These are phyloP conservation scores for Pseudonectria buxi DNA, from an alignment of 2,329 filamentous ascomycete species.

Conservation along the genomic window DNA sequence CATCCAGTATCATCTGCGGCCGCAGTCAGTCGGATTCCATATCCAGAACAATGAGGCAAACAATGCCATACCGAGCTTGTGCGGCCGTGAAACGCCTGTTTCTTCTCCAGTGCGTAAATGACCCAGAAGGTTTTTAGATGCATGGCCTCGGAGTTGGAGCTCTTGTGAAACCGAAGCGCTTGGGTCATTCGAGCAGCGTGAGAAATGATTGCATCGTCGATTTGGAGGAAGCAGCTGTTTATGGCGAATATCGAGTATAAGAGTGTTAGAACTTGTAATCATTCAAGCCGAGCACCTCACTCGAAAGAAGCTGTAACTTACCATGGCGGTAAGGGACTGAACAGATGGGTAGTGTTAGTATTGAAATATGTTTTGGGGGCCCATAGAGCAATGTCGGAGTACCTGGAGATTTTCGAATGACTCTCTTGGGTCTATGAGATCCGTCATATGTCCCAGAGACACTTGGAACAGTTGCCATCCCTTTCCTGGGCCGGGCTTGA, in stretches of 20 bases:
- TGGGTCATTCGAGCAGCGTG: constrained; percentile 30
- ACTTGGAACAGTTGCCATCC: constrained; percentile 16
- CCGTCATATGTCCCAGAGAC: constrained; percentile 11
- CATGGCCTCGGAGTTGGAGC: constrained; percentile 7
- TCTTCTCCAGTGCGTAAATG: constrained; percentile 34
- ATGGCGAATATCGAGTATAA: constrained; percentile 31
- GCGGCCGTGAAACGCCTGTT: too few relatives aligned
- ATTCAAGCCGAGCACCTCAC: too few relatives aligned
- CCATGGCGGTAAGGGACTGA: too few relatives aligned
- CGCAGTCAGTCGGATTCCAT: too few relatives aligned
- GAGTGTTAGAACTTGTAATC: too few relatives aligned
- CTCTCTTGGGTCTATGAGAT: constrained; percentile 11
- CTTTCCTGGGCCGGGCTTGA: constrained; percentile 8
- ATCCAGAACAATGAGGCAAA: too few relatives aligned
- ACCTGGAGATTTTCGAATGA: too few relatives aligned
- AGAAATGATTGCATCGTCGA: constrained; percentile 25
- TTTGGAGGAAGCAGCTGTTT: constrained; percentile 26
- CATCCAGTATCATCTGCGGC: constrained; percentile 29
- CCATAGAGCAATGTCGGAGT: too few relatives aligned
- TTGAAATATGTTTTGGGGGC: too few relatives aligned
- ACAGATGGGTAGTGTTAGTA: too few relatives aligned
- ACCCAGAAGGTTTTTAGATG: constrained; percentile 31
- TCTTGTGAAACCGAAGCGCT: constrained; percentile 24
- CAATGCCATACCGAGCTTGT: too few relatives aligned
- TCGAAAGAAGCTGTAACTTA: too few relatives aligned